phyloP scores from a whole-genome alignment of 2,329 filamentous ascomycete genomes.

The Dryadomyces quercivorus region DNA sequence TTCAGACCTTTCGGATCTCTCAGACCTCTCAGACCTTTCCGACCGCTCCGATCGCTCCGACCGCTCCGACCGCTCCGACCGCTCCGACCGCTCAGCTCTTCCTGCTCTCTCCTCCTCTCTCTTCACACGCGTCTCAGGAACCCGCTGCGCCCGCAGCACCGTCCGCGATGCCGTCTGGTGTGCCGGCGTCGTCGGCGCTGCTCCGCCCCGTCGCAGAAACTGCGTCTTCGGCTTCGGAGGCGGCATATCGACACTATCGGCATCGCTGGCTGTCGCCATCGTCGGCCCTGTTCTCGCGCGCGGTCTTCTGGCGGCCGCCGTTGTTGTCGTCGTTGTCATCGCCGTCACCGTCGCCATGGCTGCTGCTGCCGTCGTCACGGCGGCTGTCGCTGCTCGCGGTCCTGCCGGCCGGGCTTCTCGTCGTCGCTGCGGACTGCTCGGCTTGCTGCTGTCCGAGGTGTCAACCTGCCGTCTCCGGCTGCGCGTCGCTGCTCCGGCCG shows the following conservation, averaged over 20 bases:
- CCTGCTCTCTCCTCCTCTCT: no score
- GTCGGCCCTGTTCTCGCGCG: no score
- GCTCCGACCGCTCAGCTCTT: no score
- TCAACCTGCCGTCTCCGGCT: not conserved
- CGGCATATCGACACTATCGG: no score
- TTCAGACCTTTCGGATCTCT: not conserved
- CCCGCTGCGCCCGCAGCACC: not conserved
- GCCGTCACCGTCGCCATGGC: conserved; percentile 22
- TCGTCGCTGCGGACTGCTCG: conserved; percentile 7
- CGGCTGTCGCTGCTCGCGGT: conserved; percentile 10
- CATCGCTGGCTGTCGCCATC: no score
- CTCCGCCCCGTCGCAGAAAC: not conserved
- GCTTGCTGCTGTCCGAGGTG: not conserved
- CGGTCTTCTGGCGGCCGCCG: not conserved
- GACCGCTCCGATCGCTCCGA: no score
- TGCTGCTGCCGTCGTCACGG: not conserved
- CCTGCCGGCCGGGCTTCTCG: not conserved
- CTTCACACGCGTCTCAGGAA: no score
- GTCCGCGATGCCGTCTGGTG: not conserved
- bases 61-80: no score
- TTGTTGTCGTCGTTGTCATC: conserved; percentile 9
- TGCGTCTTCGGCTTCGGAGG: not conserved
- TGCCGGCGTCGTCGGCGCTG: not conserved
- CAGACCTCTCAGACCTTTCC: no score
- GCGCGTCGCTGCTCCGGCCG: not conserved